phyloP scores from a whole-genome alignment of 2,329 filamentous ascomycete genomes.

The Aspergillus novoparasiticus region DNA sequence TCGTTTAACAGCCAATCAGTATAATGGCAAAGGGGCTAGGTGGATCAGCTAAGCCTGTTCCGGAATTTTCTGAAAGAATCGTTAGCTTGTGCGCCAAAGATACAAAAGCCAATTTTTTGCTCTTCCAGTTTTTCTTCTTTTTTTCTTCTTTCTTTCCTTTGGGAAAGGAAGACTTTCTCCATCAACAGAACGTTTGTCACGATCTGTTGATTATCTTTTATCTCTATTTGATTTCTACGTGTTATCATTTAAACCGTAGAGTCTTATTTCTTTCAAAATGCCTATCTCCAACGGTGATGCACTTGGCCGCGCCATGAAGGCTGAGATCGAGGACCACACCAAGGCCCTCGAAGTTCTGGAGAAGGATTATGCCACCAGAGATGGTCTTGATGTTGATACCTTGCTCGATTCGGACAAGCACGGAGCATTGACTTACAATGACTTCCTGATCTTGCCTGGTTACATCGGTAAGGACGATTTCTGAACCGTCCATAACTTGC shows the following conservation, averaged over 20 bases:
- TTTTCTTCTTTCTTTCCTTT: constrained; percentile 54
- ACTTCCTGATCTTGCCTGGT: constrained; percentile 94
- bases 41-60: constrained; percentile 26
- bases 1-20: constrained; percentile 38
- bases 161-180: constrained; percentile 63
- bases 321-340: constrained; percentile 69
- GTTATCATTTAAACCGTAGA: constrained; percentile 31
- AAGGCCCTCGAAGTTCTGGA: constrained; percentile 79
- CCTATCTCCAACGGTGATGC: constrained; percentile 68
- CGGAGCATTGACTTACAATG: constrained; percentile 96
- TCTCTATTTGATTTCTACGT: constrained; percentile 26
- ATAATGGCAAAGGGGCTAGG: neutral
- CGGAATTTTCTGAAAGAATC: constrained; percentile 15
- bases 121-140: constrained; percentile 39
- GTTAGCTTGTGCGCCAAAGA: constrained; percentile 28
- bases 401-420: constrained; percentile 89
- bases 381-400: constrained; percentile 85
- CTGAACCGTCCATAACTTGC: constrained; percentile 10
- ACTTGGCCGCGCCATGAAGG: constrained; percentile 51
- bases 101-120: constrained; percentile 34
- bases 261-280: constrained; percentile 58
- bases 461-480: constrained; percentile 71
- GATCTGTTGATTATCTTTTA: constrained; percentile 46
- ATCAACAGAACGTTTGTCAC: constrained; percentile 55
- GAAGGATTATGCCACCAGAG: constrained; percentile 72